Conservation (phyloP, 2,329 filamentous ascomycete genomes). For the Raffaelea albimanens region DNA sequence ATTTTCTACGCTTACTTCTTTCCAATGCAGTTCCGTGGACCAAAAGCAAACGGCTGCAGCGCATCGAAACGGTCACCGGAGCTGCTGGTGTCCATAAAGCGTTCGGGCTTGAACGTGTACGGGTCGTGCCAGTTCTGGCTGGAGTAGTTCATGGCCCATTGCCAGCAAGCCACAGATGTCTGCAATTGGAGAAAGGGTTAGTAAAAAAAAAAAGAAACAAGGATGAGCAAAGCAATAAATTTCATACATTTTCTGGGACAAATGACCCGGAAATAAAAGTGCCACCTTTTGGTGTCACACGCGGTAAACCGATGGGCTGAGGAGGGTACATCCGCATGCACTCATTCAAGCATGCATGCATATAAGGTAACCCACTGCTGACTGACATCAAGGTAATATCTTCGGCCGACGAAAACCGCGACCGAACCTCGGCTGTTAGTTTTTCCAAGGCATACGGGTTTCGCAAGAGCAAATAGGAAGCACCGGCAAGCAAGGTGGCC, state of each 20-base stretch:
- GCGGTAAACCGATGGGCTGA: slow-evolving; percentile 1
- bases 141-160: slow-evolving; percentile 8
- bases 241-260: slow-evolving; percentile 6
- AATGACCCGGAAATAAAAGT: slow-evolving; percentile 2
- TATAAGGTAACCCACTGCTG: slow-evolving; percentile 2
- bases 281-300: slow-evolving; percentile 1
- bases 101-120: slow-evolving; percentile 7
- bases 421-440: slow-evolving; percentile 15
- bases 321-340: slow-evolving; percentile 2
- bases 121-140: slow-evolving; percentile 6
- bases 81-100: slow-evolving; percentile 4
- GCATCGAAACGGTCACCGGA: slow-evolving; percentile 6
- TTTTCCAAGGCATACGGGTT: slow-evolving; percentile 15
- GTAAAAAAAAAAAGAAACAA: not conserved
- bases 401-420: slow-evolving; percentile 14
- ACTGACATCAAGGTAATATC: slow-evolving; percentile 14
- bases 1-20: not conserved
- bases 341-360: slow-evolving; percentile 8
- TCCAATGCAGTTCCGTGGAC: slow-evolving; percentile 10
- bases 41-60: slow-evolving; percentile 8
- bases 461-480: slow-evolving; percentile 20
- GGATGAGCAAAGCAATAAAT: not conserved
- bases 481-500: slow-evolving; percentile 26
- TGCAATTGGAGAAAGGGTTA: not conserved
- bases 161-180: slow-evolving; percentile 9